These are phyloP conservation scores for Linnemannia zychae DNA, from an alignment of 192 early-diverging fungal species.

Conservation along the genomic window DNA sequence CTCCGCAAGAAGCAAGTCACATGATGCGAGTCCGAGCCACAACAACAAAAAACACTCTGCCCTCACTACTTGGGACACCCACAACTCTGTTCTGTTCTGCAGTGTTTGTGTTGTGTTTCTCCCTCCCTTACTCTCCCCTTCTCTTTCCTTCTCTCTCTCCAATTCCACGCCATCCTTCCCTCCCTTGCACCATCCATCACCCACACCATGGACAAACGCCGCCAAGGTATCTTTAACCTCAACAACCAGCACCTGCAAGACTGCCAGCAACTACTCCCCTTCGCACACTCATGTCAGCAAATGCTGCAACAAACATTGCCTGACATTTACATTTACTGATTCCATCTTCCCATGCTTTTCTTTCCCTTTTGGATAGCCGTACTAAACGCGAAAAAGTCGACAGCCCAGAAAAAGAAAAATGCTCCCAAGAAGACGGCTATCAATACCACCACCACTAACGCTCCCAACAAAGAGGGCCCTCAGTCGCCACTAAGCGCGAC, in stretches of 20 bases:
- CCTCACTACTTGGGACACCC: too few species aligned
- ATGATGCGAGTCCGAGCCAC: constrained; percentile 4
- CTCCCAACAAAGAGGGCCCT: neutral
- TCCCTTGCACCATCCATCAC: neutral
- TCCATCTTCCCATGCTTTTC: neutral
- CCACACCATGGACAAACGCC: constrained; percentile 44
- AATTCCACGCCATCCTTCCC: neutral
- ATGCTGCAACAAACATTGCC: neutral
- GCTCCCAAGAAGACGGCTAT: constrained; percentile 17
- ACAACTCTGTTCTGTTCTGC: neutral
- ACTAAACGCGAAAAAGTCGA: constrained; percentile 48
- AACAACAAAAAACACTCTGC: neutral
- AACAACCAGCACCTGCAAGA: neutral
- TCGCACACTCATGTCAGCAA: neutral
- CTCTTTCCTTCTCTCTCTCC: neutral
- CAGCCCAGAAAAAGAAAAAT: constrained; percentile 48
- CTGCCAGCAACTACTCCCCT: neutral
- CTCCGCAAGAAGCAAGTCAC: neutral
- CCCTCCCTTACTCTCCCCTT: neutral
- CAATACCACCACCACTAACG: neutral
- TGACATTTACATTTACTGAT: neutral
- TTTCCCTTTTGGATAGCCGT: constrained; percentile 35
- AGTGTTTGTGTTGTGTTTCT: neutral
- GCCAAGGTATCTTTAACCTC: constrained; percentile 34
- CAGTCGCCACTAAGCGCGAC: constrained; percentile 11